Conservation (phyloP, 108 stramenopile genomes). For the Parietichytrium sp. region DNA sequence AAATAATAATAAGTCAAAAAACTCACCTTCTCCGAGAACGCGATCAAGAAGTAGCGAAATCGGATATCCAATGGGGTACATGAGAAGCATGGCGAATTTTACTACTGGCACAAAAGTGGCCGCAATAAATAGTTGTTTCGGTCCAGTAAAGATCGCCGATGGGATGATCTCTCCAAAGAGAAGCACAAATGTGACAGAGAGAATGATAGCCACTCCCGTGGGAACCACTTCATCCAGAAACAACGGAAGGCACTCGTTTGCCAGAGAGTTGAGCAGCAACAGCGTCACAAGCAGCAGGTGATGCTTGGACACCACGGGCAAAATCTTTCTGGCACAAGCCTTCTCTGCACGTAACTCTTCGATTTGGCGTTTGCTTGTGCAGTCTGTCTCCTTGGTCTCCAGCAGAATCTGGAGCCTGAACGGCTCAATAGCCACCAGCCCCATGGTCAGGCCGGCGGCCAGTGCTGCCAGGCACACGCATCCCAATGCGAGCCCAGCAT, state of each 20-base stretch:
- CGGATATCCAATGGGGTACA: constrained; percentile 81
- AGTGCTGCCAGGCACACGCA: constrained; percentile 27
- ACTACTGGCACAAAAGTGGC: constrained; percentile 73
- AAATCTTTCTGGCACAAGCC: background rate
- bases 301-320: constrained; percentile 53
- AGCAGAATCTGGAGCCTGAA: constrained; percentile 31
- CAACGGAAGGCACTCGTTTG: constrained; percentile 88
- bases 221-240: constrained; percentile 86
- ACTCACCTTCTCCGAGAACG: constrained; percentile 66
- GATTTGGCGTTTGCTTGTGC: constrained; percentile 6
- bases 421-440: constrained; percentile 8
- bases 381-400: constrained; percentile 22
- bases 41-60: constrained; percentile 76
- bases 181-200: constrained; percentile 79
- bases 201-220: constrained; percentile 71
- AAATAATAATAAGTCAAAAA: no score
- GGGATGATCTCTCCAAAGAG: constrained; percentile 31
- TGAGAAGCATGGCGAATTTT: constrained; percentile 67
- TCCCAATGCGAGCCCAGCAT: background rate
- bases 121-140: constrained; percentile 34
- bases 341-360: constrained; percentile 12
- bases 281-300: constrained; percentile 87
- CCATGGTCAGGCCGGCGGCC: constrained; percentile 37
- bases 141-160: constrained; percentile 45
- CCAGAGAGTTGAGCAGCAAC: constrained; percentile 82